Conservation (phyloP, 768 basidiomycete genomes). For the Podaxis sp. region DNA sequence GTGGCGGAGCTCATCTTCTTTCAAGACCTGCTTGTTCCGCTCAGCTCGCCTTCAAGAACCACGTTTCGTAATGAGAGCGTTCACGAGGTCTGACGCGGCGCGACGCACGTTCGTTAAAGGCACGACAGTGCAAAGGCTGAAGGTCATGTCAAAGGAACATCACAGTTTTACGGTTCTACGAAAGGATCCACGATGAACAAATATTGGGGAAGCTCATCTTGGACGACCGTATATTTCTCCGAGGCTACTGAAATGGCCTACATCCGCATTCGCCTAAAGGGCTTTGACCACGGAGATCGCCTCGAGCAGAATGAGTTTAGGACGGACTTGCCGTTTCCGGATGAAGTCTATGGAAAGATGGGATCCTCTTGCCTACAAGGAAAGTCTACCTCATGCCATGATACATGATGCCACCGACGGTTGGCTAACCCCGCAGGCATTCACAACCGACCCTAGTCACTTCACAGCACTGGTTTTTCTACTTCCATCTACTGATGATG, state of each 20-base stretch:
- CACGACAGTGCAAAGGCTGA: too few relatives aligned
- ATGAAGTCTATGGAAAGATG: not conserved
- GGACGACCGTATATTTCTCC: not conserved
- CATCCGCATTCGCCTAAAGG: not conserved
- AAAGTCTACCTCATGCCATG: not conserved
- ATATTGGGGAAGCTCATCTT: not conserved
- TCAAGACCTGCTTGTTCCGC: not conserved
- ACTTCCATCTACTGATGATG: not conserved
- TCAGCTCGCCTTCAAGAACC: not conserved
- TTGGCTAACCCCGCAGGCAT: not conserved
- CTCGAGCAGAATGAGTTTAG: not conserved
- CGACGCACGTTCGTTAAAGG: not conserved
- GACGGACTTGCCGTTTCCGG: conserved; percentile 1
- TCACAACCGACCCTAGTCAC: not conserved
- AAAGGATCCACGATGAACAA: not conserved
- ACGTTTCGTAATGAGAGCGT: not conserved
- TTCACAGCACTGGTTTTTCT: not conserved
- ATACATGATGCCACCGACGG: not conserved
- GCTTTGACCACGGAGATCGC: conserved; percentile 9
- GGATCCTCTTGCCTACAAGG: not conserved
- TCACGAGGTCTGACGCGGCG: not conserved
- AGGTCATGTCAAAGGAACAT: too few relatives aligned
- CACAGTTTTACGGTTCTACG: not conserved
- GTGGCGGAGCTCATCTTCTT: conserved; percentile 3
- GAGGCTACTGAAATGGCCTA: not conserved